Evolutionary conservation across 306 rosid genomes (phyloP).

Genomic region (Trifolium subterraneum): DNA sequence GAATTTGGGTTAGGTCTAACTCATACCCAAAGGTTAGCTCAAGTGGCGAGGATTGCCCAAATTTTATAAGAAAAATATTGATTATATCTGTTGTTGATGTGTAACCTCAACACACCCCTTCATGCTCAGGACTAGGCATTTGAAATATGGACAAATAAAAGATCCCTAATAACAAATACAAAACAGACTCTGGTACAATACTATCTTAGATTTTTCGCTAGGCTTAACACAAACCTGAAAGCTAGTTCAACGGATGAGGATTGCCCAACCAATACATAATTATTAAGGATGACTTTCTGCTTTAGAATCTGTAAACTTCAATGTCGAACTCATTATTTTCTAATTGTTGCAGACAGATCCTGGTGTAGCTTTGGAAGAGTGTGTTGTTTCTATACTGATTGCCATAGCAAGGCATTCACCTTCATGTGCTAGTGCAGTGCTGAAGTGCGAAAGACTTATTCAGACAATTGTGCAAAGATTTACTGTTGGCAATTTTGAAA

Average conservation of each 20-base stretch:
- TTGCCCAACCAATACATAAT: slow-evolving; percentile 16
- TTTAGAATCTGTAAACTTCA: slow-evolving; percentile 10
- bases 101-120: neutral
- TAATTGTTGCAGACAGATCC: slow-evolving; percentile 75
- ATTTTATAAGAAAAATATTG: neutral
- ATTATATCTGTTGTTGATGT: neutral
- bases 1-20: neutral
- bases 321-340: slow-evolving; percentile 34
- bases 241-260: neutral
- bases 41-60: neutral
- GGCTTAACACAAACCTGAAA: slow-evolving; percentile 1
- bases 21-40: neutral
- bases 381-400: slow-evolving; percentile 72
- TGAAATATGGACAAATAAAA: neutral
- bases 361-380: slow-evolving; percentile 72
- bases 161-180: neutral
- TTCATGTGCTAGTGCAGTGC: slow-evolving; percentile 74
- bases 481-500: slow-evolving; percentile 56
- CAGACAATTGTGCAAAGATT: slow-evolving; percentile 70
- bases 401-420: slow-evolving; percentile 96
- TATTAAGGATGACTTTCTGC: neutral
- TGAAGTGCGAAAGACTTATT: slow-evolving; percentile 78
- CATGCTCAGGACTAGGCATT: neutral
- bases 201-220: neutral
- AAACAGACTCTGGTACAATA: neutral